Evolutionary conservation across 345 rosid species (phyloP).

Genomic region (Salix caprea): DNA sequence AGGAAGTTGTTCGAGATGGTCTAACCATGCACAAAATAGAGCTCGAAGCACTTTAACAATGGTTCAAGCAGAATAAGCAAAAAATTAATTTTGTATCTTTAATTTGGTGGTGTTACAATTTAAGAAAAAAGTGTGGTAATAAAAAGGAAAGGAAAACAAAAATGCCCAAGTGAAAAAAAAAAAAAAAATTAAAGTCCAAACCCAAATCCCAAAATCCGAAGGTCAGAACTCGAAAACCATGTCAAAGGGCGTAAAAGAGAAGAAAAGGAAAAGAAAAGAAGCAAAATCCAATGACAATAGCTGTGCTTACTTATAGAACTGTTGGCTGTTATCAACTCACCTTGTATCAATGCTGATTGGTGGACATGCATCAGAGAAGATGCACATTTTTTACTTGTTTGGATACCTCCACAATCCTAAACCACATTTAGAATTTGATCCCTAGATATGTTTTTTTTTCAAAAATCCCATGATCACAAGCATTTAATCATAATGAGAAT

Average conservation of each 20-base stretch:
- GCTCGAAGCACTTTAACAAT: neutral
- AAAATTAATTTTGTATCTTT: no score
- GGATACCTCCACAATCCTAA: neutral
- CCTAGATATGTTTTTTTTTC: neutral
- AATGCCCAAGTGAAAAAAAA: neutral
- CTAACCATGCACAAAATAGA: neutral
- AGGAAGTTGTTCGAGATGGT: neutral
- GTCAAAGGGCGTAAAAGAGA: neutral
- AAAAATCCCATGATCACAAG: neutral
- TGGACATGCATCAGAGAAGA: constrained; percentile 10
- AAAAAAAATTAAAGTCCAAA: neutral
- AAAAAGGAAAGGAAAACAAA: neutral
- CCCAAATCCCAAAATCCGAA: neutral
- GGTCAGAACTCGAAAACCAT: neutral
- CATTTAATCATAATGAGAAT: neutral
- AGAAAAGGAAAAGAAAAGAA: no score
- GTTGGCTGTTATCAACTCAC: constrained; percentile 38
- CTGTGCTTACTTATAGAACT: neutral
- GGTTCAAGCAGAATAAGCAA: neutral
- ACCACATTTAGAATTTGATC: neutral
- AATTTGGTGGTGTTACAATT: neutral
- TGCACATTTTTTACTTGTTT: neutral
- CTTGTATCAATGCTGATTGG: constrained; percentile 35
- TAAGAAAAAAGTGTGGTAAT: neutral
- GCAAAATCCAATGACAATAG: neutral